Evolutionary conservation across 2,329 filamentous ascomycete species (phyloP).

Genomic region (Fusarium hostae): DNA sequence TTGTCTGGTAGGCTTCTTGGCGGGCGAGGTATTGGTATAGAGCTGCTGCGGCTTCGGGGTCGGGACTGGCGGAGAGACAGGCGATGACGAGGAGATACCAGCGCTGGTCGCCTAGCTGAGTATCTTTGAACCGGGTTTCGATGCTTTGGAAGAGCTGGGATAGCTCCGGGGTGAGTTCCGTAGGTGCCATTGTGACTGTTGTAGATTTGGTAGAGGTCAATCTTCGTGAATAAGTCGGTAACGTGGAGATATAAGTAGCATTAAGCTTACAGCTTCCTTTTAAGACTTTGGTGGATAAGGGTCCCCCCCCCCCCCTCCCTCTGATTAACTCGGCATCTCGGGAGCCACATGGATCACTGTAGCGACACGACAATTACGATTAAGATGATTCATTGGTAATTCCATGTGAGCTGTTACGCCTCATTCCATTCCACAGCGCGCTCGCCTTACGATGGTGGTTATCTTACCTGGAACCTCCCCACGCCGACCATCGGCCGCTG

Average conservation of each 20-base stretch:
- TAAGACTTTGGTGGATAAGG: neutral
- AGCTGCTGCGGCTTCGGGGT: constrained; percentile 28
- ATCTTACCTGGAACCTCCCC: neutral
- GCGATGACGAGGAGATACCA: constrained; percentile 37
- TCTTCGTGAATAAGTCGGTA: neutral
- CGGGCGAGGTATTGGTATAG: constrained; percentile 46
- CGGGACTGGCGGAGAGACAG: constrained; percentile 33
- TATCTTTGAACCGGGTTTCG: constrained; percentile 25
- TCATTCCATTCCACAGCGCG: neutral
- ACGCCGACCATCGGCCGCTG: neutral
- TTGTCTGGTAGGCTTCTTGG: constrained; percentile 54
- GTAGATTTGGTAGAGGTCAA: neutral
- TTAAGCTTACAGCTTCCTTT: neutral
- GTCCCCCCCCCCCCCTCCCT: neutral
- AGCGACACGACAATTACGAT: neutral
- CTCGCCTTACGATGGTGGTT: neutral
- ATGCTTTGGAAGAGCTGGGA: constrained; percentile 26
- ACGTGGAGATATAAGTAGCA: neutral
- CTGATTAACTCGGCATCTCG: neutral
- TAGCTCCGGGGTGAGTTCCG: constrained; percentile 14
- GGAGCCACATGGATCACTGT: neutral
- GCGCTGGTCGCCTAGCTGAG: constrained; percentile 24
- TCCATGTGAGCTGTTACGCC: neutral
- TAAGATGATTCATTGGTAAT: neutral
- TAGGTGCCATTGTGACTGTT: constrained; percentile 7